These are phyloP conservation scores for Laburnicola sp. DNA, from an alignment of 2,329 filamentous ascomycete genomes.

Conservation along the genomic window DNA sequence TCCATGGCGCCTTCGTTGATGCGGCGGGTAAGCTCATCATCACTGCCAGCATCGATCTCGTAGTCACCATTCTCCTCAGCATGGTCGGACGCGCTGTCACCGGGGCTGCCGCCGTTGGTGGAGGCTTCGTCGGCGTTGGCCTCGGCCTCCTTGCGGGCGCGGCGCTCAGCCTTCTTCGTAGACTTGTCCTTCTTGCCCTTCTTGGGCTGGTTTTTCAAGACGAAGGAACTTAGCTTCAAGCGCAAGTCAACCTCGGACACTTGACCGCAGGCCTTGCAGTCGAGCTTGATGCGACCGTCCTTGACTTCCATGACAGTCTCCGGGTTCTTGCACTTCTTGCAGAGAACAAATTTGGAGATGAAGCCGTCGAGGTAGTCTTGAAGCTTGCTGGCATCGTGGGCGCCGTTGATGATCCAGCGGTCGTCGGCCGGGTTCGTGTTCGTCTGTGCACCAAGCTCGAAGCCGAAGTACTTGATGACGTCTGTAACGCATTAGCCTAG, in stretches of 20 bases:
- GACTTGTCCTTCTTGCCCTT: conserved; percentile 96
- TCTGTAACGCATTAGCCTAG: conserved; percentile 48
- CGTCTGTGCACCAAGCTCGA: conserved; percentile 97
- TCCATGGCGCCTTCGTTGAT: conserved; percentile 70
- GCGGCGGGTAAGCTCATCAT: conserved; percentile 85
- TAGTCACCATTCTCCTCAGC: conserved; percentile 67
- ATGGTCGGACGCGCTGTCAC: conserved; percentile 68
- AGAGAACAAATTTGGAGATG: conserved; percentile 98
- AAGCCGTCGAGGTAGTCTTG: conserved; percentile 98
- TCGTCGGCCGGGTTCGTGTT: conserved; percentile 97
- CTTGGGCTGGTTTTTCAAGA: conserved; percentile 93
- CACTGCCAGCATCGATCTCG: conserved; percentile 73
- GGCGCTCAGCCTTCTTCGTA: conserved; percentile 83
- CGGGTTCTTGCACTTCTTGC: conserved; percentile 99
- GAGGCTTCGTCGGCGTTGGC: conserved; percentile 59
- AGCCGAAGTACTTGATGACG: conserved; percentile 99
- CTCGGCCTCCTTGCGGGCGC: conserved; percentile 75
- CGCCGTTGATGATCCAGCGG: conserved; percentile 99
- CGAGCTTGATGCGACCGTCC: conserved; percentile 85
- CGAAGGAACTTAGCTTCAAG: conserved; percentile 95
- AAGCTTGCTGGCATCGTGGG: conserved; percentile 91
- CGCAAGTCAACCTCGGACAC: conserved; percentile 88
- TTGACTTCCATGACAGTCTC: conserved; percentile 97
- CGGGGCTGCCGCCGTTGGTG: conserved; percentile 62
- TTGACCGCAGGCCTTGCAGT: conserved; percentile 98